Evolutionary conservation across 306 rosid genomes (phyloP), one percentile per base, ranked within the genome.

Genomic region (Gastrolobium bilobum): DNA sequence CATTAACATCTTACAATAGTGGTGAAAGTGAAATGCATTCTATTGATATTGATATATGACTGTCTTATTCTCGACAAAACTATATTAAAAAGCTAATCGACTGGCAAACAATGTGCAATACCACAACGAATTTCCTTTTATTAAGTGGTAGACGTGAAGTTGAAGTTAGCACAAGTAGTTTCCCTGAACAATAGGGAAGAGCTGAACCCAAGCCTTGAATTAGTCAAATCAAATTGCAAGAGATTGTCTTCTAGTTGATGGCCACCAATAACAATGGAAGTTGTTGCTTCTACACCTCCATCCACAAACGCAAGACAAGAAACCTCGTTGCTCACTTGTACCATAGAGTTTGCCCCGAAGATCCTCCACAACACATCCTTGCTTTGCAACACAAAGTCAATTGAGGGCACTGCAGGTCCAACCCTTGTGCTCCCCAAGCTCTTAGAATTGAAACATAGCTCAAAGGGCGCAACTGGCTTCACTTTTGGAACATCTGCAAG

Each of bases 381-480:
- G 1, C 47, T 79, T 54, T 88, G 86, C 70, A 87, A n/a, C 38
- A 87, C 84, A 29, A 88, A 52, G 26, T 86, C 91, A 46, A 88
- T 77, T 13, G 20, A 3, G 0, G 89, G 92, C 81, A 86, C 82
- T 0, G 8, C 67, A 3, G 68, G 76, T 0, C 89, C 89, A 1
- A 14, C 51, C 0, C 77, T 30, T 0, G 86, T 79, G 4, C 65
- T 50, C 0, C 38, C 13, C 6, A 85, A 14, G 8, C 34, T n/a
- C 3, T 9, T 73, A 0, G 83, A 56, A 1, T 67, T 29, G 5
- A 54, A 89, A 67, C 91, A 91, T 2, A 68, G 81, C 1, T 76
- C 74, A 10, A 84, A 89, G 1, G 96, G 90, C 2, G 58, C 62
- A 8, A 91, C 73, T 1, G 87, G 11, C 4, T 67, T 58, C 30